phyloP scores from a whole-genome alignment of 192 early-diverging fungal genomes.

The Haplosporangium gracile region DNA sequence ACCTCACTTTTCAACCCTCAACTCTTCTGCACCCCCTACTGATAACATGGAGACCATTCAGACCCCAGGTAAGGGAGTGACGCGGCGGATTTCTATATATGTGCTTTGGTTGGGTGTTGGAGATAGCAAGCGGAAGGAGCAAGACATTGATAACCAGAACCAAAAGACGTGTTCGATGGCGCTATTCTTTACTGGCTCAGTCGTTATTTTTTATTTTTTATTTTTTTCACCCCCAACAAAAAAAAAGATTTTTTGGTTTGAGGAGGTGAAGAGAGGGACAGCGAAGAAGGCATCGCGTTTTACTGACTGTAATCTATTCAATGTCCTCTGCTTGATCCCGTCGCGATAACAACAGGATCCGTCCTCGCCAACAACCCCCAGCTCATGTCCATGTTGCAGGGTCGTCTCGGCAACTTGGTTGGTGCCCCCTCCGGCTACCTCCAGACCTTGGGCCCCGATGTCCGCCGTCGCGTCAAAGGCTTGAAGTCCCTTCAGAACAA shows the following conservation, averaged over 20 bases:
- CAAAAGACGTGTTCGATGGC: background rate
- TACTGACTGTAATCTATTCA: background rate
- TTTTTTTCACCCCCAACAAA: conserved; percentile 15
- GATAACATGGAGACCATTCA: conserved; percentile 53
- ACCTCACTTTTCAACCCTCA: conserved; percentile 67
- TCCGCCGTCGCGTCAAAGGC: conserved; percentile 89
- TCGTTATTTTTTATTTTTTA: conserved; percentile 1
- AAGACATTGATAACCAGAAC: background rate
- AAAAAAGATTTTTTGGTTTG: conserved; percentile 13
- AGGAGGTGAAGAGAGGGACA: background rate
- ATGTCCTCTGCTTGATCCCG: background rate
- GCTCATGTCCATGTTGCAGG: conserved; percentile 81
- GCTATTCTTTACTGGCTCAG: conserved; percentile 6
- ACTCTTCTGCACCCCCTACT: conserved; percentile 36
- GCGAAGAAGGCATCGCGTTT: background rate
- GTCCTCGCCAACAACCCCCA: conserved; percentile 68
- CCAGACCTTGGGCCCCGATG: conserved; percentile 77
- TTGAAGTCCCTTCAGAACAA: conserved; percentile 91
- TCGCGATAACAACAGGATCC: conserved; percentile 5
- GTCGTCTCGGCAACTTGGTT: conserved; percentile 82
- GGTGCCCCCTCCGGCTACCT: conserved; percentile 83
- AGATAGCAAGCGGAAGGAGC: background rate
- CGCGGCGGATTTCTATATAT: background rate
- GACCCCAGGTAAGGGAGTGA: conserved; percentile 39
- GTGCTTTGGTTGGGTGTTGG: background rate